phyloP scores from a whole-genome alignment of 164 flowering plant species.

The Stephania cephalantha region DNA sequence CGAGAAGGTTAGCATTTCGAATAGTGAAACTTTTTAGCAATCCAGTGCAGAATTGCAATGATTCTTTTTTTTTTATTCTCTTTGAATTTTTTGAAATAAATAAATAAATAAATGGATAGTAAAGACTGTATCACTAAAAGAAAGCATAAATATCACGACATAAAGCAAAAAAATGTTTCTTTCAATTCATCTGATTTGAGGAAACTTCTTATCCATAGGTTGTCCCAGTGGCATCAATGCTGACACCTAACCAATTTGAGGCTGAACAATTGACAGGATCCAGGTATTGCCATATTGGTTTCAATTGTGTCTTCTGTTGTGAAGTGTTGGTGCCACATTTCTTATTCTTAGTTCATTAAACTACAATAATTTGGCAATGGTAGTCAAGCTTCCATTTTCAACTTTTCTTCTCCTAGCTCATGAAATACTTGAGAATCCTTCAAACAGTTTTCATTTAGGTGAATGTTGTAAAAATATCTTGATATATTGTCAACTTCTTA shows the following conservation, averaged over 20 bases:
- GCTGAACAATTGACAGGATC: conserved; percentile 80
- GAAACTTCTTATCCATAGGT: conserved; percentile 42
- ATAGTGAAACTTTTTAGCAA: not conserved
- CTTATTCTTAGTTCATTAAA: not conserved
- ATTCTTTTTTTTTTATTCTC: not conserved
- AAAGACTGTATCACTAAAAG: not conserved
- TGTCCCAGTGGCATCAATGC: conserved; percentile 95
- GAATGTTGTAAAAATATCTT: not conserved
- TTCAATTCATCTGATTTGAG: not conserved
- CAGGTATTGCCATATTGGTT: conserved; percentile 36
- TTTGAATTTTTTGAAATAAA: not conserved
- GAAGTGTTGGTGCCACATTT: not conserved
- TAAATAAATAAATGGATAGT: too few species aligned
- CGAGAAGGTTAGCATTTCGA: conserved; percentile 47
- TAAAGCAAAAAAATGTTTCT: not conserved
- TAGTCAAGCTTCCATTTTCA: not conserved
- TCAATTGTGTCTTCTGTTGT: not conserved
- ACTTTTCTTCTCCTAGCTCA: not conserved
- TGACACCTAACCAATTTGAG: conserved; percentile 99
- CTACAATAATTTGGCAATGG: not conserved
- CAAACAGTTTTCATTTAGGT: not conserved
- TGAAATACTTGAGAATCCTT: not conserved
- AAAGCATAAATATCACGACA: not conserved
- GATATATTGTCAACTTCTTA: not conserved
- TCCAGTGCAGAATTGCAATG: not conserved